These are phyloP conservation scores for Pleurotus tuber-regium DNA, from an alignment of 768 basidiomycete genomes.

Conservation along the genomic window DNA sequence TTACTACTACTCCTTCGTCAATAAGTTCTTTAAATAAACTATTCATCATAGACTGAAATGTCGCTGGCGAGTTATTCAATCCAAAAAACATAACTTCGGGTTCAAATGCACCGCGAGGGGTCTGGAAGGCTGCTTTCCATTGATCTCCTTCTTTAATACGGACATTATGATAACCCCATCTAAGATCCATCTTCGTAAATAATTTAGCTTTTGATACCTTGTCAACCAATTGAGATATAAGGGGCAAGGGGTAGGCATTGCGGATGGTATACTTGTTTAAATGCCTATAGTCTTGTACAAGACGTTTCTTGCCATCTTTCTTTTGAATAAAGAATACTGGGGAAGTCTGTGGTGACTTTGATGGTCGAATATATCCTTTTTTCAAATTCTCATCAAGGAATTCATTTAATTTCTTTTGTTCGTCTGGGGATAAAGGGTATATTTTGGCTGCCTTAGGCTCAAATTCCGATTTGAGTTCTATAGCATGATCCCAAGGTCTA, in stretches of 20 bases:
- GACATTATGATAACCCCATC: too few species aligned
- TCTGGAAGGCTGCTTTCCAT: constrained; percentile 39
- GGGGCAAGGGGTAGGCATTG: constrained; percentile 33
- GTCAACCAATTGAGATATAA: constrained; percentile 26
- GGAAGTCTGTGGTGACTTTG: too few species aligned
- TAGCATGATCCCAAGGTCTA: constrained; percentile 2
- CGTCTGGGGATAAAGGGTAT: not conserved
- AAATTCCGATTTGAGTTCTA: not conserved
- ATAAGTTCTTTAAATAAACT: constrained; percentile 35
- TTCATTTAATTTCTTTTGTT: too few species aligned
- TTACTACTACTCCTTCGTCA: too few species aligned
- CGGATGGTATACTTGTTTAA: constrained; percentile 34
- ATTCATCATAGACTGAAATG: constrained; percentile 40
- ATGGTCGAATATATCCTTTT: too few species aligned
- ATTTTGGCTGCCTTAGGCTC: not conserved
- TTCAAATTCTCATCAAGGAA: too few species aligned
- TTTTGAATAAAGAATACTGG: too few species aligned
- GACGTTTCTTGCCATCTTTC: constrained; percentile 17
- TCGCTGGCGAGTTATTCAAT: constrained; percentile 29
- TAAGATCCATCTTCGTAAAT: constrained; percentile 37
- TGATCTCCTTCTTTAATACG: too few species aligned
- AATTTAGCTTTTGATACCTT: constrained; percentile 21
- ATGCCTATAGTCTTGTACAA: constrained; percentile 22
- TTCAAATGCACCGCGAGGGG: constrained; percentile 31
- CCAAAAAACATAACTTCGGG: constrained; percentile 38